Conservation (phyloP, 1,284 basidiomycete genomes). For the Cryptococcus sp. region DNA sequence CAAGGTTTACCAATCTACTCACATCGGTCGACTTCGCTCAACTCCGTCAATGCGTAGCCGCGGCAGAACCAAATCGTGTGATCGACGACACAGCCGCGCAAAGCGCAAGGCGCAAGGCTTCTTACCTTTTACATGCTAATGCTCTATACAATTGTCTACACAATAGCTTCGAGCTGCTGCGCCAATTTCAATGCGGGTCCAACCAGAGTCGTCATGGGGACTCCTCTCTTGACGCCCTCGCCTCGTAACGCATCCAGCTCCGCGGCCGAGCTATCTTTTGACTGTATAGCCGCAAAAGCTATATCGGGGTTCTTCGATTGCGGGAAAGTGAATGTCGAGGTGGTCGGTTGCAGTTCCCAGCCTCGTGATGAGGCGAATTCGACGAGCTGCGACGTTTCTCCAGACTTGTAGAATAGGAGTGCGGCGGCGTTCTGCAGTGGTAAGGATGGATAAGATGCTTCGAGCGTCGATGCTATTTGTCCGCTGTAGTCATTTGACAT, state of each 20-base stretch:
- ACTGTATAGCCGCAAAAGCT: slow-evolving; percentile 21
- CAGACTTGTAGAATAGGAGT: slow-evolving; percentile 51
- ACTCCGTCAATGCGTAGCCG: too few species aligned
- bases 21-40: too few species aligned
- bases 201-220: slow-evolving; percentile 49
- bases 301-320: slow-evolving; percentile 30
- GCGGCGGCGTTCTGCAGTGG: slow-evolving; percentile 48
- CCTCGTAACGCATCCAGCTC: slow-evolving; percentile 23
- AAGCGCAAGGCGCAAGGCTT: too few species aligned
- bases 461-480: slow-evolving; percentile 54
- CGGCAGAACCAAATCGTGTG: too few species aligned
- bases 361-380: slow-evolving; percentile 47
- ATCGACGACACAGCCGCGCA: too few species aligned
- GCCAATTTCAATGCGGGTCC: slow-evolving; percentile 50
- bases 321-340: slow-evolving; percentile 47
- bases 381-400: slow-evolving; percentile 43
- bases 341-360: slow-evolving; percentile 49
- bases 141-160: slow-evolving; percentile 25
- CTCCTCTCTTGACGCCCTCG: slow-evolving; percentile 40
- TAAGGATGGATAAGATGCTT: slow-evolving; percentile 52
- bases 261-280: slow-evolving; percentile 4
- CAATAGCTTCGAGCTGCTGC: slow-evolving; percentile 53
- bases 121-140: too few species aligned
- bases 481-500: slow-evolving; percentile 12
- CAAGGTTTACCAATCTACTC: too few species aligned